phyloP scores from a whole-genome alignment of 768 basidiomycete species.

The Jaapia argillacea region DNA sequence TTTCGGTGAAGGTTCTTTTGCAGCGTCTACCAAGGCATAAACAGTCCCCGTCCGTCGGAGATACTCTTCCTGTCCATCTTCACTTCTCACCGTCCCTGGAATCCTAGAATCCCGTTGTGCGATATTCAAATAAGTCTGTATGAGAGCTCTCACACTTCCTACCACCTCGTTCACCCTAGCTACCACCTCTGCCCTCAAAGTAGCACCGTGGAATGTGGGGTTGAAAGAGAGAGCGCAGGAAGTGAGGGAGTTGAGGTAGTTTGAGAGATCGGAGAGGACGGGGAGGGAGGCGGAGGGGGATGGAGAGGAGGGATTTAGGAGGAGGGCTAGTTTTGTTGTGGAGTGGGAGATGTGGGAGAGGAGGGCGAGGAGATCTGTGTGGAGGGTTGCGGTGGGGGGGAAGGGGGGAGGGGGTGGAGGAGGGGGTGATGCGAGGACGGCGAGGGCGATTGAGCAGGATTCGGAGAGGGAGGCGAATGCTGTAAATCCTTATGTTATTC shows the following conservation, averaged over 20 bases:
- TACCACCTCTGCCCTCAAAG: slow-evolving; percentile 34
- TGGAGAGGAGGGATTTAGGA: slow-evolving; percentile 42
- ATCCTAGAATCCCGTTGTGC: slow-evolving; percentile 5
- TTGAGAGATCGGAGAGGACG: slow-evolving; percentile 43
- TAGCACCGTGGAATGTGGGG: slow-evolving; percentile 29
- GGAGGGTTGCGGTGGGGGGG: slow-evolving; percentile 28
- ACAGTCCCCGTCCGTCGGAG: slow-evolving; percentile 18
- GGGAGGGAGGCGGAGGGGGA: slow-evolving; percentile 38
- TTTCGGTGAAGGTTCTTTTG: slow-evolving; percentile 15
- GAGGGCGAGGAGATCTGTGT: slow-evolving; percentile 46
- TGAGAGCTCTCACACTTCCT: slow-evolving; percentile 31
- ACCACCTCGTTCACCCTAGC: slow-evolving; percentile 31
- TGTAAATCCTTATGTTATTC: no score
- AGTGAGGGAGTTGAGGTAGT: slow-evolving; percentile 36
- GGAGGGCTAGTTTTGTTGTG: slow-evolving; percentile 52
- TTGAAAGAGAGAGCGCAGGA: slow-evolving; percentile 40
- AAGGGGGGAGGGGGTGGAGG: slow-evolving; percentile 9
- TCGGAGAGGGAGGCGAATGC: no score
- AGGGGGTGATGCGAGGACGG: slow-evolving; percentile 11
- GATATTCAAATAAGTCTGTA: slow-evolving; percentile 30
- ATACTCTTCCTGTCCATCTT: slow-evolving; percentile 10
- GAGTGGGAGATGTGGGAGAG: slow-evolving; percentile 46
- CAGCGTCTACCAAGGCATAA: slow-evolving; percentile 16
- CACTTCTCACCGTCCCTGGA: neutral
- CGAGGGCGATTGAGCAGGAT: slow-evolving; percentile 19